A percentile compares a stretch with the other conserved stretches of the same genome.
phyloP scores from a whole-genome alignment of 2,329 filamentous ascomycete species.

The Colletotrichum sp. region DNA sequence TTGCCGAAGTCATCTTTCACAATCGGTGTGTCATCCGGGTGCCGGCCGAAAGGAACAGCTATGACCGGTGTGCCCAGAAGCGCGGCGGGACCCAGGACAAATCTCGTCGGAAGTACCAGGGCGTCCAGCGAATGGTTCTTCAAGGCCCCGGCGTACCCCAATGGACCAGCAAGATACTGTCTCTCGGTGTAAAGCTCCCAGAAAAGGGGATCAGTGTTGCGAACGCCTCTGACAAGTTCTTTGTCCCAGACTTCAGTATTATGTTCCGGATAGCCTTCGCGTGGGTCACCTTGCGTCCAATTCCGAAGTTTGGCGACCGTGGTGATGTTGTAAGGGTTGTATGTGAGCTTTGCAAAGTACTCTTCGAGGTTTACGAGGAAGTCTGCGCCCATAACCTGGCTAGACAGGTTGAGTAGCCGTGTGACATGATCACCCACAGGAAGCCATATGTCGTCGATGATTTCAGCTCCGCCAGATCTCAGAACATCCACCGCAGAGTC shows the following conservation, averaged over 20 bases:
- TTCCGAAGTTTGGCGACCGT: conserved; percentile 53
- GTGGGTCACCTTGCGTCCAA: conserved; percentile 58
- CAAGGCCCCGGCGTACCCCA: conserved; percentile 65
- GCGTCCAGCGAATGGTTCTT: conserved; percentile 63
- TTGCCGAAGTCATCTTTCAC: conserved; percentile 48
- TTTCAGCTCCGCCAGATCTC: conserved; percentile 58
- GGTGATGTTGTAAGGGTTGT: conserved; percentile 63
- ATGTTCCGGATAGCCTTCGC: conserved; percentile 62
- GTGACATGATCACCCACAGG: conserved; percentile 16
- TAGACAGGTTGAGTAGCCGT: conserved; percentile 43
- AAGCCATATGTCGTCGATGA: conserved; percentile 61
- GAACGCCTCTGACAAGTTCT: conserved; percentile 54
- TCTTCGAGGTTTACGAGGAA: conserved; percentile 58
- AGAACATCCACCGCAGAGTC: conserved; percentile 58
- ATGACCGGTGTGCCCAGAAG: conserved; percentile 65
- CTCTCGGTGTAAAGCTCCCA: conserved; percentile 62
- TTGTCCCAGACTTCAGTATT: conserved; percentile 63
- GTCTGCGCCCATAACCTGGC: conserved; percentile 58
- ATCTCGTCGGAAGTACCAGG: conserved; percentile 61
- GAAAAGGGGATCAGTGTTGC: conserved; percentile 60
- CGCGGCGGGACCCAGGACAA: conserved; percentile 53
- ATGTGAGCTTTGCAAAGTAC: conserved; percentile 60
- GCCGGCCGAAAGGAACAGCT: conserved; percentile 68
- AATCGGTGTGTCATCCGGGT: conserved; percentile 52
- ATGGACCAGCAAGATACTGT: conserved; percentile 56